Evolutionary conservation across 352 stramenopile species (phyloP), one percentile per base, ranked within the genome.

Genomic region (Phytophthora ohioensis): DNA sequence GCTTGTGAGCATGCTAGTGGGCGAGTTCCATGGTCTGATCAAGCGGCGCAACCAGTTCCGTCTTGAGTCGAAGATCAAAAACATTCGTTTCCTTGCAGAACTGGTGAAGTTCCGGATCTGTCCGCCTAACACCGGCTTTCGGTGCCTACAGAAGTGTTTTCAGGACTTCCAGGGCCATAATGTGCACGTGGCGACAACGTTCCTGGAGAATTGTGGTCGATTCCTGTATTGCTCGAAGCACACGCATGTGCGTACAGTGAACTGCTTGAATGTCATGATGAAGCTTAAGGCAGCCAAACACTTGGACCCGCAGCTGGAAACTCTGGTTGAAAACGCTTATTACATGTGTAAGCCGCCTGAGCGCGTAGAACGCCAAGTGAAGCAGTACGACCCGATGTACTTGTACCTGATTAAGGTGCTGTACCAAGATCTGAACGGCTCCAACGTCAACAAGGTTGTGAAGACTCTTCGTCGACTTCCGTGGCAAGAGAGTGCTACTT

Each of bases 51-150:
- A 98, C 70, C 86, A 96, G 70, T 98, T 98, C 63, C 85, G 97
- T 0, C 78, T 97, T 32, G 97, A 99, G 76, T 97, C 90, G 57
- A 96, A 98, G 66, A 86, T 99, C 58, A 96, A 97, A 66, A 99
- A 98, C 74, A 98, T 97, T 30, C 84, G 96, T 5, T 99, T 98
- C 56, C 83, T 99, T 17, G 94, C 92, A 0, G 97, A 99, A 78
- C 73, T 99, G 0, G 96, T 98, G 12, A 99, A 99, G 67, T 99
- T 99, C 58, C 87, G 91, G 49, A 86, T 99, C 11, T 98, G 96
- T 36, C 96, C 97, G 42, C 97, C 97, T 5, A 97, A 98, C 36
- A 90, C 98, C 17, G 91, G 91, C 35, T 97, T 99, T 48, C 88
- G 92, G 27, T 98, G 95, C 54, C 79, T 99, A 9, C 93, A 97